Conservation (phyloP, 2,329 filamentous ascomycete genomes). For the Fusarium oxysporum region DNA sequence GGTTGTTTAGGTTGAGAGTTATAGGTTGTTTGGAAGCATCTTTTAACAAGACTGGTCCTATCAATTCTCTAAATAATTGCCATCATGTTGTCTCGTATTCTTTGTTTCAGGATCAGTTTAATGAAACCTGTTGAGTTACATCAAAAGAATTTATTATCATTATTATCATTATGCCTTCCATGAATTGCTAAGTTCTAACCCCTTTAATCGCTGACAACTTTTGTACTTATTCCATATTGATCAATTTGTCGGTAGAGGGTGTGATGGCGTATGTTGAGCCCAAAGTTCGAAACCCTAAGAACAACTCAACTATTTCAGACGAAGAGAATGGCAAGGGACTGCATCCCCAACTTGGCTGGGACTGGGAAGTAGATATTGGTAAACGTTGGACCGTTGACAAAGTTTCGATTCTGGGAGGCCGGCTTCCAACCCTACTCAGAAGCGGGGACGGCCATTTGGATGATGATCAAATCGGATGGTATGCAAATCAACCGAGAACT, state of each 20-base stretch:
- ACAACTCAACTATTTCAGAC: neutral
- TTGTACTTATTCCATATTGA: neutral
- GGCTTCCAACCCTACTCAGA: neutral
- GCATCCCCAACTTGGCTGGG: no score
- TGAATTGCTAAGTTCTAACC: neutral
- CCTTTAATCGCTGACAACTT: neutral
- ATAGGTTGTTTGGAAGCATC: no score
- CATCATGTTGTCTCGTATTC: no score
- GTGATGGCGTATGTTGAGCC: neutral
- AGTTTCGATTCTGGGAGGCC: no score
- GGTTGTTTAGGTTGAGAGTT: no score
- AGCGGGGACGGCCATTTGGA: neutral
- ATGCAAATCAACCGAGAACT: neutral
- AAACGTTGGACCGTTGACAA: neutral
- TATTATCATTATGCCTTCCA: no score
- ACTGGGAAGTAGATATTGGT: neutral
- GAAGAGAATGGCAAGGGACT: neutral
- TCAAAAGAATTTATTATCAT: no score
- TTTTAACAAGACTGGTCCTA: no score
- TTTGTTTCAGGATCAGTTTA: no score
- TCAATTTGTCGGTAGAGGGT: neutral
- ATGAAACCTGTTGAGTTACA: no score
- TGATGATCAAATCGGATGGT: neutral
- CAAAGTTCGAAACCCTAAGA: no score
- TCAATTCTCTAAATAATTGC: no score